phyloP scores from a whole-genome alignment of 2,329 filamentous ascomycete genomes.

The Hymenoscyphus infarciens region DNA sequence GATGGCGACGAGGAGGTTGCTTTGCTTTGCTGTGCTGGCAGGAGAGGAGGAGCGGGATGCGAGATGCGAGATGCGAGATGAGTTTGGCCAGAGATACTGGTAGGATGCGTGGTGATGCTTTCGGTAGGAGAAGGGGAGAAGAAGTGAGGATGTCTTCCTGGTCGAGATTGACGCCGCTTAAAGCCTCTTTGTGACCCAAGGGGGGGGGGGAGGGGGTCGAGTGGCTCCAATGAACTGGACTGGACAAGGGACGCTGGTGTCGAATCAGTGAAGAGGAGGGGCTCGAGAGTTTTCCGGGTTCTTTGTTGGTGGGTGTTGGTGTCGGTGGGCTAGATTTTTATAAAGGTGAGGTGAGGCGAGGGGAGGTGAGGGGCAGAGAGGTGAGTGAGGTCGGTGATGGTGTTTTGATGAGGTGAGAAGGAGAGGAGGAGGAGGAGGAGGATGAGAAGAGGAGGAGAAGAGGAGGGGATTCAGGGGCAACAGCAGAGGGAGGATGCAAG shows the following conservation, averaged over 20 bases:
- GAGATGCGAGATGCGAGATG: not conserved
- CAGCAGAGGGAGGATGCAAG: no score
- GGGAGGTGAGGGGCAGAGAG: no score
- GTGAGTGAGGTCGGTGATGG: not conserved
- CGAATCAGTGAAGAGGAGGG: not conserved
- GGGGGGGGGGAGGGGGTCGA: not conserved
- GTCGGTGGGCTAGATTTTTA: not conserved
- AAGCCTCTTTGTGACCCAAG: not conserved
- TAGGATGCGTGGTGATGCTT: not conserved
- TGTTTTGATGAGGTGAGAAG: not conserved
- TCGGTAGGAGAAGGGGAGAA: not conserved
- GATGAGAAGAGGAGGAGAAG: no score
- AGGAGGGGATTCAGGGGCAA: no score
- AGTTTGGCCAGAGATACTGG: not conserved
- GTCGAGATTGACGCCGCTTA: not conserved
- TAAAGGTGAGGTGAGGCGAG: not conserved
- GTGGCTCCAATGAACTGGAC: not conserved
- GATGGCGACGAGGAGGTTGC: slow-evolving; percentile 4
- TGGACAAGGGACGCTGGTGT: not conserved
- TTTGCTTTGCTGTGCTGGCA: not conserved
- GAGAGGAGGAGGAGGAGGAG: no score
- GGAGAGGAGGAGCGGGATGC: not conserved
- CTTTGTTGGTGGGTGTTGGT: not conserved
- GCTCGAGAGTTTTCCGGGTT: not conserved
- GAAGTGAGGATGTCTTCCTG: not conserved